Base-by-base conservation (phyloP, 2,329 filamentous ascomycete species). In the Paecilomyces sp. region DNA sequence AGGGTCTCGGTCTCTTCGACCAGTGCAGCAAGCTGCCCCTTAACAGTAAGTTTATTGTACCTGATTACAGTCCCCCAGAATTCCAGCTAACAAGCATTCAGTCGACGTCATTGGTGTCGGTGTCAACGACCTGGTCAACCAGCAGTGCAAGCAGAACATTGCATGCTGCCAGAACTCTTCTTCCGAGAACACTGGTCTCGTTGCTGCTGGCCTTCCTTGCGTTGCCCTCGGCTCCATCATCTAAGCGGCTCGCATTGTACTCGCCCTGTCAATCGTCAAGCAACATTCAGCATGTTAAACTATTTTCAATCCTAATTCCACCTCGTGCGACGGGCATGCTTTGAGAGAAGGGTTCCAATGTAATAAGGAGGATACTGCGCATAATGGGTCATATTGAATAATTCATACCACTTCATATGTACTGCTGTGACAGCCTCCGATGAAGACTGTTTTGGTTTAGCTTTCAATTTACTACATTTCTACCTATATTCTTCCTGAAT, bases 91-190 rank as follows among this genome's bases (percentile, higher is more conserved):
- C 52, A 28, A 54, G 3, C 60, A 25, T 18, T 18, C 56, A 69
- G 64, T 70, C 62, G 57, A 18, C 41, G 41, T 74, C 58, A 64
- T 74, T 58, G 70, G 60, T 59, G 55, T 74, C 52, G 60, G 62
- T 57, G 15, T 71, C 57, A 65, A 70, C 65, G 72, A 74, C 25
- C 59, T 74, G 34, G 57, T 74, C 70, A 74, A 71, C 71, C 64
- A 70, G 69, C 64, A 74, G 65, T 75, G 73, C 73, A 70, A 74
- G 70, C 69, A 73, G 67, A 74, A 74, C 71, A 74, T 74, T 65
- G 71, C 72, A 57, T 75, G 73, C 61, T 75, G 73, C 71, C 71
- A 74, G 72, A 68, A 70, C 64, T 70, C 70, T 58, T 64, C 66
- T 28, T 66, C 68, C 65, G 61, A 62, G 57, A 70, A 71, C 63